Base-by-base conservation (phyloP, 768 basidiomycete genomes). In the Calocybe gangraenosa region DNA sequence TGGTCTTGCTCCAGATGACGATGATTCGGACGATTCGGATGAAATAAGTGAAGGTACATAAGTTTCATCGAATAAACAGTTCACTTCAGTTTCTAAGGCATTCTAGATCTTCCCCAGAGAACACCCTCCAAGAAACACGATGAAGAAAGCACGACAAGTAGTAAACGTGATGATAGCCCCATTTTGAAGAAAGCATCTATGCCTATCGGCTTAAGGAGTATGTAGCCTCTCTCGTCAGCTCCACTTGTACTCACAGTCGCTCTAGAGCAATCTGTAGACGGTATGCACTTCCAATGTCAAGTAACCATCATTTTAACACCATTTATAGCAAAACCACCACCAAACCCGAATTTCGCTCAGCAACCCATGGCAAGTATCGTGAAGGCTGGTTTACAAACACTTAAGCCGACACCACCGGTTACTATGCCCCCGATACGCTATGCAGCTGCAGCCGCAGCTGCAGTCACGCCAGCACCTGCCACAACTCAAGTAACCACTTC, bases 361-460 rank as follows among this genome's bases (percentile, higher is more conserved):
- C 87, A 90, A 55, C 87, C 91, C 5, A 77, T 79, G 75, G 61
- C 78, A 50, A 79, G 70, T 42, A 86, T 92, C 53, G 67, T 93
- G 53, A 92, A 92, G 64, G 78, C 79, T 25, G 78, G 81, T 17
- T 63, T 89, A n/a, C 77, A 76, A 17, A 60, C 69, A 44, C 62
- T 78, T 52, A 70, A 77, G 44, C 75, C 73, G 48, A 78, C 73
- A 43, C 75, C 74, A 54, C 78, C 77, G 53, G 73, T 72, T 23
- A 62, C 74, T 17, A 63, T 90, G 46, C 87, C 91, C 35, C 87
- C 92, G 10, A 88, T 94, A 59, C 76, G 87, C 40, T 96, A 96
- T 61, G 86, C 95, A 23, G 81, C 91, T n/a, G 92, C 92, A 0
- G 94, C 92, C 2, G 93, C 92, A 11, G 75, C 74, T 2, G 68